Evolutionary conservation across 768 basidiomycete species (phyloP).

Genomic region (Suillus lakei): DNA sequence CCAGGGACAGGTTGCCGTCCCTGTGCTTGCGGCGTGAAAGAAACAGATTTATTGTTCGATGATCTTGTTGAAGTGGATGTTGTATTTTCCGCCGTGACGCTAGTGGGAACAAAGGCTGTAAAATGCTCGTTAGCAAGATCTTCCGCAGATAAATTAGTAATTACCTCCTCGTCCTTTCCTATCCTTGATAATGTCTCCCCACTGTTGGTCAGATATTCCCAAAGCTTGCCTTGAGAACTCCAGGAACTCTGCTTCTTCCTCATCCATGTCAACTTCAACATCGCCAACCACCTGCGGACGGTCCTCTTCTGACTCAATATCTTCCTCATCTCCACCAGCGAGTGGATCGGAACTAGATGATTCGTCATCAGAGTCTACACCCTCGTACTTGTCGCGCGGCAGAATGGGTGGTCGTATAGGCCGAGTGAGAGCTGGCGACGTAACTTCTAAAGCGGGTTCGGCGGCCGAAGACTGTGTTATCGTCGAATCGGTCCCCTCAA

Average conservation of each 20-base stretch:
- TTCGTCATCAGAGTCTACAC: constrained; percentile 92
- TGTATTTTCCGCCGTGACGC: constrained; percentile 16
- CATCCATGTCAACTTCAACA: constrained; percentile 87
- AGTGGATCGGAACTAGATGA: constrained; percentile 64
- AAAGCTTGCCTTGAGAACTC: constrained; percentile 93
- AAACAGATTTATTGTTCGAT: background rate
- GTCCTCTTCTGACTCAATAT: constrained; percentile 75
- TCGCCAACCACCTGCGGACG: constrained; percentile 84
- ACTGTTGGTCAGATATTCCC: constrained; percentile 88
- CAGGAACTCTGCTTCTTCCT: constrained; percentile 93
- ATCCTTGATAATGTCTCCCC: constrained; percentile 84
- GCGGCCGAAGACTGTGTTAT: constrained; percentile 6
- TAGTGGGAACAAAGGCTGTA: constrained; percentile 63
- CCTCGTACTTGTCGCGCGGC: constrained; percentile 85
- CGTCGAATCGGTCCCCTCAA: constrained; percentile 28
- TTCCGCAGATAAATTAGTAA: constrained; percentile 28
- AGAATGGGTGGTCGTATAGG: constrained; percentile 80
- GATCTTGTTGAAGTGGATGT: constrained; percentile 1
- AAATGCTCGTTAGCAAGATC: background rate
- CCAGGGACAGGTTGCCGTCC: constrained; percentile 34
- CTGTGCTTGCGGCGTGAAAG: constrained; percentile 5
- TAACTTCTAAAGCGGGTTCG: constrained; percentile 10
- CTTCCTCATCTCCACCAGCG: constrained; percentile 46
- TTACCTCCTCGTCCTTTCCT: constrained; percentile 81
- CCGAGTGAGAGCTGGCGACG: constrained; percentile 36